Base-by-base conservation (phyloP, 768 basidiomycete species). In the Termitomyces bulborhizus region DNA sequence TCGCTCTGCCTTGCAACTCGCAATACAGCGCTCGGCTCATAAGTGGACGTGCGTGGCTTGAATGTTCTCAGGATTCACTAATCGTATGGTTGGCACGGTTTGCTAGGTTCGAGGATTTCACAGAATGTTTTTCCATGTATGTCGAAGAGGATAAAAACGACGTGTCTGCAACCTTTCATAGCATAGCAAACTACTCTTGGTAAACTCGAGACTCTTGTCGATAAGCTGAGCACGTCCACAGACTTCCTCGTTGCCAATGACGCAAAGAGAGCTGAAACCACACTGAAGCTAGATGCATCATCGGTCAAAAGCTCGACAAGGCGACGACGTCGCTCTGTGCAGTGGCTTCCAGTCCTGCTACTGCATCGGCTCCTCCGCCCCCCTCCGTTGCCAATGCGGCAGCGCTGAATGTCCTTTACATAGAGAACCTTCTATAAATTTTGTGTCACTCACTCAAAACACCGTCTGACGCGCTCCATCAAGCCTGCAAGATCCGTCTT, bases 111-210 rank as follows among this genome's bases (percentile, higher is more conserved):
- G 76, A 81, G 59, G 79, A 81, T 58, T 82, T 82, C 60, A 74
- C 78, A 32, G 81, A 86, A 70, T 87, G 85, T 63, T 87, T 86
- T 61, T 74, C 84, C 6, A 66, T 81, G 29, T 86, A 82, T 65
- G 82, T 80, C 31, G 80, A 85, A 60, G 83, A 86, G 59, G 83
- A 85, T 57, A 81, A 79, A 56, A 82, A 84, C 50, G 79, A 82
- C 11, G 78, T 84, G 1, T 74, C 76, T 29, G 79, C 78, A 3
- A 82, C 81, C 1, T 86, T 77, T 63, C 83, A 83, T 53, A 82
- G 80, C 16, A 82, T 91, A 16, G 82, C 87, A 5, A 75, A 82
- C 58, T 86, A 87, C n/a, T n/a, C n/a, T n/a, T n/a, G n/a, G n/a
- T n/a, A n/a, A n/a, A n/a, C n/a, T n/a, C n/a, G n/a, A n/a, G n/a